phyloP scores from a whole-genome alignment of 2,329 filamentous ascomycete species.

The Aspergillus udagawae region DNA sequence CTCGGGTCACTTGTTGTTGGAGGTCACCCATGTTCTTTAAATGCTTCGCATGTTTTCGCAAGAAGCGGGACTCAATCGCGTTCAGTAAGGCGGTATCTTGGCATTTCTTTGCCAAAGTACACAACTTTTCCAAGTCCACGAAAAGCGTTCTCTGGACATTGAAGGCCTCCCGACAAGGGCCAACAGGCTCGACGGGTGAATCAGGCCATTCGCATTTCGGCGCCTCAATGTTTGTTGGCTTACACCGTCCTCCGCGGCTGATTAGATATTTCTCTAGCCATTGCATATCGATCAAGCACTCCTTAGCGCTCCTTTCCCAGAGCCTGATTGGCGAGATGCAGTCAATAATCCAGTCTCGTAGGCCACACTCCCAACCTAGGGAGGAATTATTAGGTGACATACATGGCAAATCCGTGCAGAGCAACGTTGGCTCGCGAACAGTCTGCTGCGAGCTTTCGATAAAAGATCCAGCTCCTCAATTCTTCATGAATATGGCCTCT shows the following conservation, averaged over 20 bases:
- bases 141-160: conserved; percentile 15
- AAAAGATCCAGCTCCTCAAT: conserved; percentile 21
- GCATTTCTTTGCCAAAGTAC: conserved; percentile 10
- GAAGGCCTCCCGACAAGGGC: conserved; percentile 16
- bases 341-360: background rate
- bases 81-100: conserved; percentile 12
- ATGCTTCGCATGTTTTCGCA: conserved; percentile 19
- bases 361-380: background rate
- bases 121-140: conserved; percentile 17
- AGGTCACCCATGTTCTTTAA: conserved; percentile 22
- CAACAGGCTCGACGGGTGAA: conserved; percentile 17
- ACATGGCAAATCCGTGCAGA: conserved; percentile 21
- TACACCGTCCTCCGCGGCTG: conserved; percentile 18
- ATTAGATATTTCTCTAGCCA: conserved; percentile 24
- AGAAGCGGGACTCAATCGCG: conserved; percentile 15
- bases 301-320: conserved; percentile 15
- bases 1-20: conserved; percentile 18
- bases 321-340: conserved; percentile 9
- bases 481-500: conserved; percentile 20
- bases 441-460: conserved; percentile 20
- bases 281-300: conserved; percentile 17
- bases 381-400: background rate
- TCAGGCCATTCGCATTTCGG: conserved; percentile 18
- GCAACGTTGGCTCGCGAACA: conserved; percentile 18
- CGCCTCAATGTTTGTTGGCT: conserved; percentile 20